phyloP scores from a whole-genome alignment of 176 grass and related monocot species.

The Oryza brachyantha region DNA sequence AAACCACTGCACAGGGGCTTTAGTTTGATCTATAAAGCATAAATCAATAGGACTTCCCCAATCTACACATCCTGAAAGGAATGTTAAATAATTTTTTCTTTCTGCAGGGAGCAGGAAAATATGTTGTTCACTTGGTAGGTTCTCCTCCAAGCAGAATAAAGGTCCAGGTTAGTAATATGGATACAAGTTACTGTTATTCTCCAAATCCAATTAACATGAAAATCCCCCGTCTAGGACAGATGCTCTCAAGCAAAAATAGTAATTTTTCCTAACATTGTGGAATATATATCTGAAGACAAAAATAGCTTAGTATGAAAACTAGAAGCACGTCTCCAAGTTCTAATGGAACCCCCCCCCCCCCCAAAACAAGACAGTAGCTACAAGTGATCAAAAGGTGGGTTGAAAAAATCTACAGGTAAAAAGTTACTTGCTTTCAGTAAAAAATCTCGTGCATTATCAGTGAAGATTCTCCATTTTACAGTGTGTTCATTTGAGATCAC shows the following conservation, averaged over 20 bases:
- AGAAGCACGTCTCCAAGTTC: neutral
- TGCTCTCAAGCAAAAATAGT: neutral
- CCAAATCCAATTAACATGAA: neutral
- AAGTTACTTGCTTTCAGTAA: conserved; percentile 69
- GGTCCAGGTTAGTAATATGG: neutral
- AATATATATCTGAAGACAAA: conserved; percentile 19
- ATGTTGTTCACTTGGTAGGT: neutral
- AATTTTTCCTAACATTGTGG: neutral
- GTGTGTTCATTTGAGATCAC: conserved; percentile 89
- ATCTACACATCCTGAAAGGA: neutral
- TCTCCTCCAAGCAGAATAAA: neutral
- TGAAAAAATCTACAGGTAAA: conserved; percentile 28
- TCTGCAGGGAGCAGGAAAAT: neutral
- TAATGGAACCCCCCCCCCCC: neutral
- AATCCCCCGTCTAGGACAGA: neutral
- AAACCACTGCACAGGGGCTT: neutral
- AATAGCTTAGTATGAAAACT: neutral
- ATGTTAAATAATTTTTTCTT: neutral
- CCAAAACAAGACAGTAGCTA: neutral
- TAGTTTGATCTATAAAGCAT: neutral
- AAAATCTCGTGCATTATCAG: conserved; percentile 67
- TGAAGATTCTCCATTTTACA: conserved; percentile 82
- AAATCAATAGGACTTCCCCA: neutral
- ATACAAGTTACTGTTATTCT: neutral
- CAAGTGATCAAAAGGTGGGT: neutral